Conservation (phyloP, 495 filamentous ascomycete genomes). For the Neurospora hispaniola region DNA sequence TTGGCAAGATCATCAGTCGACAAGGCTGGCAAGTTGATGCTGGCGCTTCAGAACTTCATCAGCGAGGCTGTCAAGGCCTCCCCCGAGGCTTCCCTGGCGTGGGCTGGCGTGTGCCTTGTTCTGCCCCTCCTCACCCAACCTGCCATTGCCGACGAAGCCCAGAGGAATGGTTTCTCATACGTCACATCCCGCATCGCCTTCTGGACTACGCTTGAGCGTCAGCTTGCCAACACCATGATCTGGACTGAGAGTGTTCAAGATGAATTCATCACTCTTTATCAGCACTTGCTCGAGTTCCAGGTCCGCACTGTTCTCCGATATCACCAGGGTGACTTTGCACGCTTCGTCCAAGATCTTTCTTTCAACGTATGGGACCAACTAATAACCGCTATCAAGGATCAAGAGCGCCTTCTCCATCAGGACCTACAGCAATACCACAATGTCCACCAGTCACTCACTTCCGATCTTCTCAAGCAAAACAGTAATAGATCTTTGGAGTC, state of each 20-base stretch:
- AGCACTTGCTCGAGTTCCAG: not conserved
- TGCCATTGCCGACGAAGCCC: conserved; percentile 9
- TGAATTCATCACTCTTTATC: not conserved
- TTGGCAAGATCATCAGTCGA: not conserved
- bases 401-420: not conserved
- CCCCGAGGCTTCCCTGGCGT: conserved; percentile 13
- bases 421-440: not conserved
- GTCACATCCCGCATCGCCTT: conserved; percentile 16
- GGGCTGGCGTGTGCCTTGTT: conserved; percentile 17
- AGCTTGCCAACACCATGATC: not conserved
- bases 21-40: conserved; percentile 3
- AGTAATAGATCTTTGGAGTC: not conserved
- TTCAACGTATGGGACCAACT: not conserved
- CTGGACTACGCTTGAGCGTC: conserved; percentile 10
- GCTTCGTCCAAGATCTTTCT: not conserved
- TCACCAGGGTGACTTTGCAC: not conserved
- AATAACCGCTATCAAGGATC: not conserved
- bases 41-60: conserved; percentile 9
- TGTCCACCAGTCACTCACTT: not conserved
- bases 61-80: conserved; percentile 12
- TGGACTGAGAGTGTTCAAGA: not conserved
- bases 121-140: conserved; percentile 18
- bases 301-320: not conserved
- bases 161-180: conserved; percentile 15
- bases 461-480: not conserved